Base-by-base conservation (phyloP, 371 early-diverging fungal genomes). In the Funneliformis caledonium region DNA sequence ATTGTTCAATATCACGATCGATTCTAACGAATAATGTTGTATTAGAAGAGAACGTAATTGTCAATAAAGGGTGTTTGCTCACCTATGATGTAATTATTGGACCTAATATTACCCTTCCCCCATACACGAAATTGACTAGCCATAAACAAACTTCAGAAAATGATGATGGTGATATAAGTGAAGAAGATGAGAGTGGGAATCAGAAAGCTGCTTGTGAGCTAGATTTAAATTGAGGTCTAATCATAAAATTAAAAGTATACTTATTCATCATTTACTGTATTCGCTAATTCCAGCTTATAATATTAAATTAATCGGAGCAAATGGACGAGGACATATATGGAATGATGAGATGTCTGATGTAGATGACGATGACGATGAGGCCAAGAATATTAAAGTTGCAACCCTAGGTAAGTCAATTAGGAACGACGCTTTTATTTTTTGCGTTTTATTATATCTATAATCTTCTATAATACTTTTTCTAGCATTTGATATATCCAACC, bases 21-120 rank as follows among this genome's bases (percentile, higher is more conserved):
- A 96, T 98, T 72, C 76, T 98, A 31, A 97, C 94, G 10, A 87
- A 91, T 74, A 85, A 89, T 68, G 96, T 91, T 2, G 82, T 85
- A 3, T 75, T 98, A 9, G 83, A 91, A 78, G 88, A 92, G 31
- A 89, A 91, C 10, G 93, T 92, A 47, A 87, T 85, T 0, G 83
- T 96, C 80, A 87, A 83, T 67, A 86, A 89, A 76, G 96, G 95
- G 6, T 94, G 92, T 81, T 78, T 95, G n/a, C 84, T 95, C n/a
- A 90, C 92, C 9, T 84, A 86, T 64, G 86, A 86, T 74, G 94
- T 92, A 86, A 83, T 88, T 0, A 74, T 98, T 31, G 98, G 98
- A 0, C 94, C 97, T 50, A 86, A 94, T 78, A 88, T 92, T 9
- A 85, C 83, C 9, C 83, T 98, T 11, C 89, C 93, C 43, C 85